Percentiles rank a stretch among this genome's conserved stretches.
Evolutionary conservation across 305 asterid species (phyloP).

Genomic region (Salvia sclarea): DNA sequence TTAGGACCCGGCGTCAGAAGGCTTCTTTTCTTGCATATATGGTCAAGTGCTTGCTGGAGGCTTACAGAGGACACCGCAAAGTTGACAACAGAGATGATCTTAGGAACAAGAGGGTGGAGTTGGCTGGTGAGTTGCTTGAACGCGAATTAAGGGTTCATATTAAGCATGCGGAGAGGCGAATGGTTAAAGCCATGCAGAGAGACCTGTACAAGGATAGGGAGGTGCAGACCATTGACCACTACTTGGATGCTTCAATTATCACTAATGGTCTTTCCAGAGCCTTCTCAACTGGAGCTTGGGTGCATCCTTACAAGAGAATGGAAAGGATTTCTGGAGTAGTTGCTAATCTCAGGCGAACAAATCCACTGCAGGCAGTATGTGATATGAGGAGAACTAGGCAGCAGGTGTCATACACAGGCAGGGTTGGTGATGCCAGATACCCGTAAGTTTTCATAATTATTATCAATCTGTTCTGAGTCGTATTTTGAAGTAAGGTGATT

Average conservation of each 20-base stretch:
- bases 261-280: conserved; percentile 94
- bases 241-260: conserved; percentile 80
- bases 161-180: conserved; percentile 82
- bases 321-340: conserved; percentile 85
- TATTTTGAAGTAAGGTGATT: conserved; percentile 11
- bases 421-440: conserved; percentile 96
- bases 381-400: conserved; percentile 97
- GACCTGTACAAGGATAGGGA: conserved; percentile 73
- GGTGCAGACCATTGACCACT: conserved; percentile 56
- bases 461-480: neutral
- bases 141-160: conserved; percentile 76
- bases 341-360: conserved; percentile 84
- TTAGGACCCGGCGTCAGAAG: conserved; percentile 58
- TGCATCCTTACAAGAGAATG: conserved; percentile 83
- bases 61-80: conserved; percentile 71
- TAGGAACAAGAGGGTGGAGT: conserved; percentile 87
- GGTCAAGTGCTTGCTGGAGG: conserved; percentile 83
- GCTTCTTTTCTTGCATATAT: conserved; percentile 83
- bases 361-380: conserved; percentile 82
- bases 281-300: conserved; percentile 91
- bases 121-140: conserved; percentile 90
- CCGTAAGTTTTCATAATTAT: conserved; percentile 61
- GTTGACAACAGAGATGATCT: conserved; percentile 86
- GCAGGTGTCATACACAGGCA: conserved; percentile 88
- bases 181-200: conserved; percentile 75